Conservation (phyloP, 257 asterid genomes). For the Coffea eugenioides region DNA sequence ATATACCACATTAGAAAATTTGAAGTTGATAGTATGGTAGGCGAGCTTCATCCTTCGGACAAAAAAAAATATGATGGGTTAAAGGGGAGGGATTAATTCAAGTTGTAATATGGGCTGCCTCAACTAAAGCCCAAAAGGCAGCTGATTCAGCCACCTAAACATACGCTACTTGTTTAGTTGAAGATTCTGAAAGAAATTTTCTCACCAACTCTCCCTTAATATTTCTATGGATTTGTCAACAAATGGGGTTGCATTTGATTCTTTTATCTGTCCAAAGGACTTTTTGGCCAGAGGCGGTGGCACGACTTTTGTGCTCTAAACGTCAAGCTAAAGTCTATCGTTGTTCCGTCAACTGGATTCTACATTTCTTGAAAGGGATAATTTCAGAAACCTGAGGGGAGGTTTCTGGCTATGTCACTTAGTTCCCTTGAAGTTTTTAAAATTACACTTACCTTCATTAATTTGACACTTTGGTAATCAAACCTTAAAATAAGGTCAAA, state of each 20-base stretch:
- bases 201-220: conserved; percentile 4
- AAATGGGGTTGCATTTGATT: background rate
- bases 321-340: background rate
- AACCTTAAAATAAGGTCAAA: too few relatives aligned
- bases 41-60: background rate
- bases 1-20: conserved; percentile 3
- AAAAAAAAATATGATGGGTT: background rate
- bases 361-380: background rate
- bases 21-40: background rate
- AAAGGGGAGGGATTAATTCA: background rate
- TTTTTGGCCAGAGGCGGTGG: background rate
- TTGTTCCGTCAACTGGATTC: background rate
- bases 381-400: too few relatives aligned
- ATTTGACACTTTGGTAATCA: too few relatives aligned
- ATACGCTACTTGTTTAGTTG: background rate
- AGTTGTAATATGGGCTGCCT: background rate
- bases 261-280: background rate
- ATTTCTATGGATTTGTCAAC: background rate
- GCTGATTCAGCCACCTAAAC: background rate
- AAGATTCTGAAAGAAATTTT: conserved; percentile 13
- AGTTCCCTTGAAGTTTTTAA: too few relatives aligned
- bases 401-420: too few relatives aligned
- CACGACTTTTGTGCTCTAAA: background rate
- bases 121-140: background rate
- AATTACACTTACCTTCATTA: too few relatives aligned